Evolutionary conservation across 2,329 filamentous ascomycete species (phyloP).

Genomic region (Aspergillus bombycis): DNA sequence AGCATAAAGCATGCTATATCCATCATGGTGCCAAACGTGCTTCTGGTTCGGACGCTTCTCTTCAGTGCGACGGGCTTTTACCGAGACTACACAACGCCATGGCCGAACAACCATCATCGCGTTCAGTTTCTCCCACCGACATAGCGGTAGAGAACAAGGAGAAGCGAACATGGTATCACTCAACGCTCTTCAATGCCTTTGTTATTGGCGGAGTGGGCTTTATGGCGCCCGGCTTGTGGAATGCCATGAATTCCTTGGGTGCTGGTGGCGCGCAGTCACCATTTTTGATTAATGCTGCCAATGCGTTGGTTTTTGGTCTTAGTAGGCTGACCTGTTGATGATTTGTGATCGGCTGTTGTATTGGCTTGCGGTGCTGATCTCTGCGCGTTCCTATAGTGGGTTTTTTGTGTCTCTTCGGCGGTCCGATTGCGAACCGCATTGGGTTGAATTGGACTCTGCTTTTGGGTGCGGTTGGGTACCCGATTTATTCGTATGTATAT

Average conservation of each 20-base stretch:
- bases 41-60: not conserved
- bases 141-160: not conserved
- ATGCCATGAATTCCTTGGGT: slow-evolving; percentile 58
- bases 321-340: slow-evolving; percentile 20
- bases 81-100: slow-evolving; percentile 10
- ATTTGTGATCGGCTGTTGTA: not conserved
- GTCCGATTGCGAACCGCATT: slow-evolving; percentile 54
- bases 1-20: not conserved
- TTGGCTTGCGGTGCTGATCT: slow-evolving; percentile 4
- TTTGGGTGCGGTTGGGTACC: slow-evolving; percentile 51
- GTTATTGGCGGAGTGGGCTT: slow-evolving; percentile 59
- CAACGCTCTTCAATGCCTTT: slow-evolving; percentile 58
- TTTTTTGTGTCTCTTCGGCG: slow-evolving; percentile 51
- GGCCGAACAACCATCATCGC: slow-evolving; percentile 18
- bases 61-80: not conserved
- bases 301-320: slow-evolving; percentile 52
- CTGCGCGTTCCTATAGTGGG: slow-evolving; percentile 38
- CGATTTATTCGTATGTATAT: slow-evolving; percentile 44
- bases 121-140: slow-evolving; percentile 17
- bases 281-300: slow-evolving; percentile 57
- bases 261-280: slow-evolving; percentile 57
- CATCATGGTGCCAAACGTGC: not conserved
- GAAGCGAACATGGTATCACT: slow-evolving; percentile 50
- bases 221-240: slow-evolving; percentile 53
- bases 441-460: slow-evolving; percentile 51